These are phyloP conservation scores for Apiotrichum gracile DNA, from an alignment of 1,284 basidiomycete species.

Conservation along the genomic window DNA sequence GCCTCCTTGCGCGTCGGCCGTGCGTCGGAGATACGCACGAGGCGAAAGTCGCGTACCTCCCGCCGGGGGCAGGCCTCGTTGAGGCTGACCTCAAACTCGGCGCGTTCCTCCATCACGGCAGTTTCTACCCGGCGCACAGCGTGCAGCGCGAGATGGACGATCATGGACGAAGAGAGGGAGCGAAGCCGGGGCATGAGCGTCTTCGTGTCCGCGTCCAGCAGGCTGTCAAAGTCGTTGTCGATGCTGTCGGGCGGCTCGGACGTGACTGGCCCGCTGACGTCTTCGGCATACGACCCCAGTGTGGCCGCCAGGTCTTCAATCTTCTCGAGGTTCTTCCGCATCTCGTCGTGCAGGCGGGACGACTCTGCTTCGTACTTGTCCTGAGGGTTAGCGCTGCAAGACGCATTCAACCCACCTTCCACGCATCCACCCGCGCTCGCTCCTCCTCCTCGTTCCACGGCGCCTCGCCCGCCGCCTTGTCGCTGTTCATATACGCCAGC, in stretches of 20 bases:
- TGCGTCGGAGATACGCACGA: constrained; percentile 69
- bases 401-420: constrained; percentile 56
- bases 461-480: constrained; percentile 54
- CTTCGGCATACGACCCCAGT: constrained; percentile 22
- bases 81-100: constrained; percentile 65
- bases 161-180: constrained; percentile 50
- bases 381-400: constrained; percentile 15
- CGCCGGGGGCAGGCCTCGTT: constrained; percentile 70
- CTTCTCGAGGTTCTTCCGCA: constrained; percentile 26
- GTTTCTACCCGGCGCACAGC: constrained; percentile 54
- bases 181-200: constrained; percentile 47
- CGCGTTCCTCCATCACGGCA: constrained; percentile 53
- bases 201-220: constrained; percentile 34
- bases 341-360: constrained; percentile 28
- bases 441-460: constrained; percentile 71
- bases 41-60: constrained; percentile 71
- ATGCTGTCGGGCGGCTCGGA: constrained; percentile 10
- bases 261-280: constrained; percentile 5
- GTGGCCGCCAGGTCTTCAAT: constrained; percentile 25
- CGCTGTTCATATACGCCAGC: constrained; percentile 49
- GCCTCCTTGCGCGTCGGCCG: constrained; percentile 52
- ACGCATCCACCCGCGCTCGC: constrained; percentile 54
- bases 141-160: constrained; percentile 60
- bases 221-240: constrained; percentile 35
- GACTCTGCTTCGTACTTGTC: constrained; percentile 35